Base-by-base conservation (phyloP, 169 alveolate genomes). In the Toxoplasma gondii region DNA sequence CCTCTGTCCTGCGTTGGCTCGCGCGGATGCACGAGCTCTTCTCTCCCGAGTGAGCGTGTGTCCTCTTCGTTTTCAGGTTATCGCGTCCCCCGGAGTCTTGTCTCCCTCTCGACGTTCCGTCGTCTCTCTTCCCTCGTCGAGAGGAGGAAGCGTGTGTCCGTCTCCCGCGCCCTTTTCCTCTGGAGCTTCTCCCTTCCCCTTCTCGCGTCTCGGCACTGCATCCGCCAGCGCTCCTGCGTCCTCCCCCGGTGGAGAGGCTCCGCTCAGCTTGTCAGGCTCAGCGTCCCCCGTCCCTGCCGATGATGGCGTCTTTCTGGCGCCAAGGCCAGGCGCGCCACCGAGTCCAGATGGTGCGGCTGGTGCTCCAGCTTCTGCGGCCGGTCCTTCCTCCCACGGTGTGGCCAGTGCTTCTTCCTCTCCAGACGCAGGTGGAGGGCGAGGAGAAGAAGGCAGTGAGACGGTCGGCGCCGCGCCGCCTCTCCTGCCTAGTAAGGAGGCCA, bases 21-120 rank as follows among this genome's bases (percentile, higher is more conserved):
- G 58, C 58, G 58, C 12, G 58, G 58, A 12, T 49, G 12, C 12
- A 4, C 12, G 58, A 49, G 12, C 58, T 4, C 58, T 49, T 49
- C 12, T 49, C 58, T 49, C 58, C 22, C 4, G 58, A 12, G 12
- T 12, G 58, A 4, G 29, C 86, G 43, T 78, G 10, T n/a, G 22
- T 78, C n/a, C 44, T 10, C 4, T 31, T 31, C n/a, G 12, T 78
- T n/a, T 19, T 17, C 86, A 78, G 86, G 86, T 78, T 38, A n/a
- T 78, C 43, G 86, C 86, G 22, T 78, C 86, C n/a, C 86, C 86
- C 5, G 86, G 45, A 19, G n/a, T 78, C n/a, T 45, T 78, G 19
- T 78, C 86, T 10, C 86, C 86, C 38, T 41, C 67, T 5, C 64
- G 90, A 7, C 36, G 90, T 1, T 82, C 67, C 38, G 41, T 9